Conservation (phyloP, 805 yeast species). For the Yarrowia yakushimensis region DNA sequence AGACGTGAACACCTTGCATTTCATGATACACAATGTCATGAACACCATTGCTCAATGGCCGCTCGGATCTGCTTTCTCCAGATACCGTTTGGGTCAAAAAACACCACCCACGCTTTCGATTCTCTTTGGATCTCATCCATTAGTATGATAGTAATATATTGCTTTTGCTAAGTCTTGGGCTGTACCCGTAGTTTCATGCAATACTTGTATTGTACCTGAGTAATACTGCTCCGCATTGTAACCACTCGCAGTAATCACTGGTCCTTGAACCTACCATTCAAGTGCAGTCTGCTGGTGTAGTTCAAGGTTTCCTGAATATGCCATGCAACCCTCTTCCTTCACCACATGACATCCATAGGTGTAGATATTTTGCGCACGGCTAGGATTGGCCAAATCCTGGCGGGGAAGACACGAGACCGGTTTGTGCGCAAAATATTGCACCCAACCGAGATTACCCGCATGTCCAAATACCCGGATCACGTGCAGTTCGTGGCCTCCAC, state of each 20-base stretch:
- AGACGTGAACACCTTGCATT: neutral
- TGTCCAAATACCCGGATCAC: conserved; percentile 28
- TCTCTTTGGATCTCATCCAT: too few species aligned
- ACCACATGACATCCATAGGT: conserved; percentile 17
- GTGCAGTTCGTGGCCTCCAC: conserved; percentile 44
- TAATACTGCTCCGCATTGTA: too few species aligned
- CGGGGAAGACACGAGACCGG: conserved; percentile 29
- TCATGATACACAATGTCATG: neutral
- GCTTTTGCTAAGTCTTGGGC: too few species aligned
- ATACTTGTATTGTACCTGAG: too few species aligned
- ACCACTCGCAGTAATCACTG: too few species aligned
- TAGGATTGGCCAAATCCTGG: conserved; percentile 2
- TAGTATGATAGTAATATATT: too few species aligned
- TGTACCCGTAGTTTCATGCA: too few species aligned
- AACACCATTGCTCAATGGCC: neutral
- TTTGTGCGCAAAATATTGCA: conserved; percentile 52
- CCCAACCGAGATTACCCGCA: conserved; percentile 30
- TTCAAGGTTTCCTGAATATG: neutral
- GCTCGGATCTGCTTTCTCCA: neutral
- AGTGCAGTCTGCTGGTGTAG: too few species aligned
- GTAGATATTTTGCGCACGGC: conserved; percentile 18
- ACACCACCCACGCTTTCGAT: too few species aligned
- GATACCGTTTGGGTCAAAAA: too few species aligned
- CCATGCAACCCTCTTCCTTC: neutral
- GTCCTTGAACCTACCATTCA: too few species aligned